Percentiles rank a stretch among this genome's conserved stretches.
Conservation (phyloP, 129 eudicot species). For the Artemisia tridentata region DNA sequence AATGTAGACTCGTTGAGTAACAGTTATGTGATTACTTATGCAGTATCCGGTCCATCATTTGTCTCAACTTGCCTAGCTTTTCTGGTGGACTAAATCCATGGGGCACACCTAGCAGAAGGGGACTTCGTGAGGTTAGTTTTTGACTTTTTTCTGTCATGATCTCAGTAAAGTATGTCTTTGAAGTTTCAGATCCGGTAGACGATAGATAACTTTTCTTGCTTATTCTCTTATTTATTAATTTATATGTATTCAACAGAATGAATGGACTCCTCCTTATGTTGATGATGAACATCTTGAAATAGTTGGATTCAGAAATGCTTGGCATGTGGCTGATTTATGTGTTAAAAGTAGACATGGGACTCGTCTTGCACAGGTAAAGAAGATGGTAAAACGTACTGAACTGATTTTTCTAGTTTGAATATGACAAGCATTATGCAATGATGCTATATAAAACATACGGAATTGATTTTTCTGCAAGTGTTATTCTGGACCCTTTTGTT, state of each 20-base stretch:
- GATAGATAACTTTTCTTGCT: slow-evolving; percentile 5
- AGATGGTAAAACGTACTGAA: neutral
- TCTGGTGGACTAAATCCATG: slow-evolving; percentile 96
- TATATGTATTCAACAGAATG: slow-evolving; percentile 41
- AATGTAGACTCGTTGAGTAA: no score
- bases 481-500: no score
- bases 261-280: slow-evolving; percentile 61
- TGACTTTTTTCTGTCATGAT: neutral
- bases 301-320: slow-evolving; percentile 94
- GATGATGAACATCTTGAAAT: slow-evolving; percentile 84
- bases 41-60: slow-evolving; percentile 79
- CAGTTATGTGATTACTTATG: slow-evolving; percentile 11
- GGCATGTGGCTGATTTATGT: slow-evolving; percentile 87
- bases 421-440: no score
- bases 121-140: slow-evolving; percentile 46
- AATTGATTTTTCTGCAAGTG: no score
- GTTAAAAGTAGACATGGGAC: slow-evolving; percentile 88
- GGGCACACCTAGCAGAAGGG: slow-evolving; percentile 69
- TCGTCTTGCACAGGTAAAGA: slow-evolving; percentile 90
- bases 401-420: no score
- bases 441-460: no score
- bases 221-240: neutral
- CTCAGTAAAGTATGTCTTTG: neutral
- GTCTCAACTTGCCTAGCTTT: slow-evolving; percentile 93
- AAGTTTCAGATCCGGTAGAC: slow-evolving; percentile 1